Base-by-base conservation (phyloP, 768 basidiomycete genomes). In the Termitomyces sp. region DNA sequence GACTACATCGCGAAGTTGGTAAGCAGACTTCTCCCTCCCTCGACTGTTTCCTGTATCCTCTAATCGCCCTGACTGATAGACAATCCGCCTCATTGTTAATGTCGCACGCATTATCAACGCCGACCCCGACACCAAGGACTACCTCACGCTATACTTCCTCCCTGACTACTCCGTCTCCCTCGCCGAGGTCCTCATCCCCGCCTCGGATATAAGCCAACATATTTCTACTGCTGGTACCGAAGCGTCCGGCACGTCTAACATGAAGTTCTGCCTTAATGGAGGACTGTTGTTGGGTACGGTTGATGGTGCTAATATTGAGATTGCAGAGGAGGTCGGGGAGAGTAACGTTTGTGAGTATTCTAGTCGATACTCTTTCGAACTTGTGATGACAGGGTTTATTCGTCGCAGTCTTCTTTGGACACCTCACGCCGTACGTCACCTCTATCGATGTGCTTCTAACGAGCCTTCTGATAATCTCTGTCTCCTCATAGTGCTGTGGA, bases 201-300 rank as follows among this genome's bases (percentile, higher is more conserved):
- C 96, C 13, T 89, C 90, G 30, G 95, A 98, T 71, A 90, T 98
- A 76, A 89, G 86, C 60, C 93, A 97, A 69, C 96, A 98, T 72
- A 98, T 99, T 72, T 95, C 92, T 24, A 98, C 96, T 14, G 97
- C 96, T 3, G 96, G 96, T 37, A 98, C 96, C 2, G 95, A 98
- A 69, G 88, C 89, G 12, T 86, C 84, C 1, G 88, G 87, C 34
- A 89, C 88, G 40, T 89, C 86, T 7, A 92, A 91, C 74, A 90
- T 91, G 88, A 91, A 90, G 72, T 93, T 98, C 74, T 91, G 90
- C 65, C 69, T 96, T 52, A 95, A 94, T 65, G 96, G 96, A 37
- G 95, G 93, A 22, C 75, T 98, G 48, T 76, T 98, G 14, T 72
- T 95, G 47, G 94, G 93, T 46, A 94, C 93, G 30, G 90, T 91